Conservation (phyloP, 768 basidiomycete species). For the Russula brevipes region DNA sequence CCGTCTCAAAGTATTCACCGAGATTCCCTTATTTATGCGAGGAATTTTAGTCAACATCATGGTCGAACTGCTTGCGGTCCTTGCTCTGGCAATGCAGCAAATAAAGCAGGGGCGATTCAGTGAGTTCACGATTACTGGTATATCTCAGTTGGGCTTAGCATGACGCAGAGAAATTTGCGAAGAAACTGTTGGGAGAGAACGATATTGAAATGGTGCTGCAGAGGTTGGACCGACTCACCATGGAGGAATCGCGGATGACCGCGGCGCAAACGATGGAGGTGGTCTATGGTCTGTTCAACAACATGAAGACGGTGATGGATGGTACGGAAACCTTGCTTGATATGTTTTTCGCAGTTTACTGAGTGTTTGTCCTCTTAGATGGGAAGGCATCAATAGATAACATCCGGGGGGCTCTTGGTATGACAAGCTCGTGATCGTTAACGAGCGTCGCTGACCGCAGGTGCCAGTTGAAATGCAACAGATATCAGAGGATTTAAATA, state of each 20-base stretch:
- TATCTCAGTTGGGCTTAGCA: neutral
- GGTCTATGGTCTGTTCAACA: conserved; percentile 1
- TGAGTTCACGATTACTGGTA: neutral
- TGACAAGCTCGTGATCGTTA: neutral
- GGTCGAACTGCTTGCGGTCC: neutral
- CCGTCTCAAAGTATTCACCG: neutral
- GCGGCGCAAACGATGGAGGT: neutral
- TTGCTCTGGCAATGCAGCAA: neutral
- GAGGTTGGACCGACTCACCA: conserved; percentile 2
- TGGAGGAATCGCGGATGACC: neutral
- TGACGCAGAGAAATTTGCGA: neutral
- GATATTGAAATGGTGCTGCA: neutral
- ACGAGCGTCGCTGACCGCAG: neutral
- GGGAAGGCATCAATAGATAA: neutral
- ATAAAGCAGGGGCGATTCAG: neutral
- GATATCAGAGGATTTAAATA: neutral
- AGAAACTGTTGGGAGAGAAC: neutral
- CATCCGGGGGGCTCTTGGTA: neutral
- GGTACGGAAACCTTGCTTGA: neutral
- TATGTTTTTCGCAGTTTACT: too few species aligned
- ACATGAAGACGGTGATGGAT: conserved; percentile 1
- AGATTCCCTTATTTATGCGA: neutral
- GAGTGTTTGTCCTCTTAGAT: neutral
- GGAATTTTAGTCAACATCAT: neutral
- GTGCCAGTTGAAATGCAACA: neutral